These are phyloP conservation scores for Porcisia deanei DNA, from an alignment of 208 protist species.

Conservation along the genomic window DNA sequence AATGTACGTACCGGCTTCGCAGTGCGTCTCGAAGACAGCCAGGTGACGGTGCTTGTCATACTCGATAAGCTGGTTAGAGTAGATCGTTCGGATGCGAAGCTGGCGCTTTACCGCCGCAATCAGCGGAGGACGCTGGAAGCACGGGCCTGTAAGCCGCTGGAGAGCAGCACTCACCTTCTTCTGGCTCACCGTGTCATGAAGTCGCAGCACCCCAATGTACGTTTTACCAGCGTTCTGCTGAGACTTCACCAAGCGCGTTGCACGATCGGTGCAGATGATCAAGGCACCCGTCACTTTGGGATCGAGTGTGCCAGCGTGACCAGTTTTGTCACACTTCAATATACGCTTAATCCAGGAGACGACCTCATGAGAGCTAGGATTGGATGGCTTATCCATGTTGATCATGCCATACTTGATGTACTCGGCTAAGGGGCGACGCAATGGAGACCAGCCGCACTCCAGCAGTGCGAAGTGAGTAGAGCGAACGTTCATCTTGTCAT, in stretches of 20 bases:
- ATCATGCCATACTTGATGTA: conserved; percentile 99
- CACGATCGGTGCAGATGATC: conserved; percentile 99
- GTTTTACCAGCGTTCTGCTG: conserved; percentile 99
- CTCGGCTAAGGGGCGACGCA: conserved; percentile 97
- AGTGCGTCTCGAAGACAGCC: conserved; percentile 98
- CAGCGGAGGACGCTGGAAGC: conserved; percentile 99
- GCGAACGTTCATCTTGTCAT: conserved; percentile 97
- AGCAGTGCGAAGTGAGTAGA: conserved; percentile 98
- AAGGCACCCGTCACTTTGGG: conserved; percentile 99
- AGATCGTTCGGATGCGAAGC: conserved; percentile 99
- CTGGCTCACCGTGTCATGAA: conserved; percentile 95
- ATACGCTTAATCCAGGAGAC: conserved; percentile 99
- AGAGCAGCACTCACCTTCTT: conserved; percentile 92
- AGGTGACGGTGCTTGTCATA: conserved; percentile 97
- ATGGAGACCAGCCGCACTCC: conserved; percentile 96
- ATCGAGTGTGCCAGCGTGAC: conserved; percentile 99
- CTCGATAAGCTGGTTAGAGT: conserved; percentile 98
- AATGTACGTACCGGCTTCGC: conserved; percentile 99
- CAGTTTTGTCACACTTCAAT: conserved; percentile 99
- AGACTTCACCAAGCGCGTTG: conserved; percentile 99
- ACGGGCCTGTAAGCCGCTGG: conserved; percentile 97
- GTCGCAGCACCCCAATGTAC: conserved; percentile 98
- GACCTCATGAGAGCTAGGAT: conserved; percentile 99
- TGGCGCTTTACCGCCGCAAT: conserved; percentile 98
- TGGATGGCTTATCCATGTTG: conserved; percentile 99